Base-by-base conservation (phyloP, 2,329 filamentous ascomycete genomes). In the Cryphonectria nitschkei region DNA sequence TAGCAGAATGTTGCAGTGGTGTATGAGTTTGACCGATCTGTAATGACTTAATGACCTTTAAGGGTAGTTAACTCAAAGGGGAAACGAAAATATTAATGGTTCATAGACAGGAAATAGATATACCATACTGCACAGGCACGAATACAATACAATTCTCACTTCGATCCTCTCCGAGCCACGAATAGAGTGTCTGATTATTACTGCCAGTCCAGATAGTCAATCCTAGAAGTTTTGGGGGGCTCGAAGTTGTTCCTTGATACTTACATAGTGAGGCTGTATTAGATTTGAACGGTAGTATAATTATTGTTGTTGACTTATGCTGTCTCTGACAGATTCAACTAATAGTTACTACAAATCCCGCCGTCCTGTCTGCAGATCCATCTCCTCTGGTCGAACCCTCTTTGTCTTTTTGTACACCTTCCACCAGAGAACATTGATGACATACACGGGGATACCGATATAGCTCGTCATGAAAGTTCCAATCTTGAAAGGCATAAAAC, bases 381-480 rank as follows among this genome's bases (percentile, higher is more conserved):
- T 84, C 61, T 90, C 87, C 37, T 85, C 78, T 0, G 86, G 80
- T 63, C 79, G 83, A 46, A 84, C 78, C 73, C 83, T 83, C 74
- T 86, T 88, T 0, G 89, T 90, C 76, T 82, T 84, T 76, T 90
- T 87, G 72, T 85, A 71, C 0, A 88, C 46, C 78, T 92, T 93
- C 88, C 89, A 92, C 16, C 89, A 89, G 3, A 89, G 74, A 3
- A 87, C 85, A 68, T 92, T 87, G 83, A 89, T 86, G 58, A 89
- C 82, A 76, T 79, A 82, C 3, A 82, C 74, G 3, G 77, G 68
- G 11, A 80, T 76, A 2, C 80, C 80, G 34, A 82, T 77, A 43
- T 83, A 86, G 73, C 85, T 88, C 75, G 91, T 90, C 72, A 92
- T 78, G 77, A 92, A 92, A 0, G 85, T 87, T 3, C 88, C 85